These are phyloP conservation scores for Leucoagaricus sp. DNA, from an alignment of 1,284 basidiomycete genomes.

Conservation along the genomic window DNA sequence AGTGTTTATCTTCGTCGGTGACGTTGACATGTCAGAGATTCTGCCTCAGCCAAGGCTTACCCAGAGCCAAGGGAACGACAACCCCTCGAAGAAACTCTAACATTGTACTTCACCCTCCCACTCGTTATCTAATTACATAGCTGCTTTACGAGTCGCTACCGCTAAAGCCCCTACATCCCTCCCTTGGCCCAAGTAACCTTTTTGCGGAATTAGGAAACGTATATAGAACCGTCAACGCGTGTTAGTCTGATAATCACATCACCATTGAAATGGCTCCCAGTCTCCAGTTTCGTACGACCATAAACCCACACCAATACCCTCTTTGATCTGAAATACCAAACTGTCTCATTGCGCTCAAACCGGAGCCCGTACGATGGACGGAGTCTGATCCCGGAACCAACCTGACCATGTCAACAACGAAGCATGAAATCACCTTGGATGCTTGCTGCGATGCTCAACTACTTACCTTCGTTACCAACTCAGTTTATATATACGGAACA, in stretches of 20 bases:
- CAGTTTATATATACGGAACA: too few relatives aligned
- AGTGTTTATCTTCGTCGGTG: slow-evolving; percentile 2
- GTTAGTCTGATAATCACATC: not conserved
- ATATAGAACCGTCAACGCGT: too few relatives aligned
- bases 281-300: not conserved
- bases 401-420: not conserved
- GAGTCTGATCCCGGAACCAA: too few relatives aligned
- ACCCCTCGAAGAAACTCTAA: not conserved
- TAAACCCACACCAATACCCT: too few relatives aligned
- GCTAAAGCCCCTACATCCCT: not conserved
- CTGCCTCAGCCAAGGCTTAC: not conserved
- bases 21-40: not conserved
- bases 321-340: too few relatives aligned
- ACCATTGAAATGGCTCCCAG: not conserved
- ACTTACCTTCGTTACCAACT: too few relatives aligned
- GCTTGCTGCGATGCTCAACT: slow-evolving; percentile 9
- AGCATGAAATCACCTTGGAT: not conserved
- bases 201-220: slow-evolving; percentile 3
- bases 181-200: slow-evolving; percentile 2
- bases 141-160: not conserved
- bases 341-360: slow-evolving; percentile 1
- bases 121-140: too few relatives aligned
- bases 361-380: not conserved
- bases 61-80: not conserved
- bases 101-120: not conserved